Evolutionary conservation across 2,329 filamentous ascomycete genomes (phyloP), one percentile per base, ranked within the genome.

Genomic region (Fusarium setosum): DNA sequence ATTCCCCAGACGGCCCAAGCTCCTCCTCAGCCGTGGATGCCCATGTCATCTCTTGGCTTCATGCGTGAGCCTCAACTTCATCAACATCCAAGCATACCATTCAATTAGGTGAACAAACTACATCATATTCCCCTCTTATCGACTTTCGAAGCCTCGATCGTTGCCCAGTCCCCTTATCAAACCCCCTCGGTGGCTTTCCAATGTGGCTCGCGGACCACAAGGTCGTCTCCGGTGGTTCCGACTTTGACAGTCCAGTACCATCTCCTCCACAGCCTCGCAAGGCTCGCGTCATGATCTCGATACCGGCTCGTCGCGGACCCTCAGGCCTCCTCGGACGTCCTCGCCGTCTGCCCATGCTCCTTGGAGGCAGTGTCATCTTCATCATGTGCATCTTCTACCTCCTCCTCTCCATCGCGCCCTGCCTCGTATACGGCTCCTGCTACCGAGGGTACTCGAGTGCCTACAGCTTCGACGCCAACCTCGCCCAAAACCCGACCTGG

Each of bases 391-490:
- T 72, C 29, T 63, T 71, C 61, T 69, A 73, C 61, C 50, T 75
- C 21, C 51, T 74, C 9, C 41, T 75, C 17, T 66, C 71, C 50
- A 50, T 73, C 34, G 64, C 70, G 42, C 74, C 74, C 17, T 73
- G 73, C 67, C 57, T 73, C 54, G 63, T 72, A 52, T 65, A 58
- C 23, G 72, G 67, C 32, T 65, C 59, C 47, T 74, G 72, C 63
- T 77, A 76, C 54, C 64, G 62, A 38, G 74, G 73, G 51, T 75
- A 72, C 68, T 61, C 63, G 21, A 71, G 67, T 53, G 65, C 59
- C 20, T 82, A 73, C 68, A 83, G 81, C 48, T 84, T 84, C 72
- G 80, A 84, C 63, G 72, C 77, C 34, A 68, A 76, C 58, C 63
- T 63, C 26, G 70, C 72, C 31, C 63, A 73, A 38, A 70, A 77